Base-by-base conservation (phyloP, 75 land plant genomes). In the Ceratopteris richardii region DNA sequence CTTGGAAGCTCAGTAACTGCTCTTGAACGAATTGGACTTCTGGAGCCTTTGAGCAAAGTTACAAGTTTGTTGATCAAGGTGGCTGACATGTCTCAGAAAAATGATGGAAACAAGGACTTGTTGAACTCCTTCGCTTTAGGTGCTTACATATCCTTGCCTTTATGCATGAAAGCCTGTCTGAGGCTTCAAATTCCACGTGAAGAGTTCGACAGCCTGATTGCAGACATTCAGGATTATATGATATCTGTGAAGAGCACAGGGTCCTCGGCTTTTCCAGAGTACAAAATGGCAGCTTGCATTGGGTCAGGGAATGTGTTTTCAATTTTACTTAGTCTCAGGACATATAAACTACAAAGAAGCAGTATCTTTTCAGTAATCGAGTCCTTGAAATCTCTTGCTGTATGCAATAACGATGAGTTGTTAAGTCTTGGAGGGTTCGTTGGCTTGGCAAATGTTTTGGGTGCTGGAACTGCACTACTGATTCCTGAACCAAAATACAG, bases 1-100 rank as follows among this genome's bases (percentile, higher is more conserved):
- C 27, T 60, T 18, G 62, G 62, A 23, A 44, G 62, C 24, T 16
- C 62, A 16, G 47, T 42, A 33, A 60, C 26, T 60, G 62, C 48
- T 37, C 4, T 42, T 41, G 62, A 60, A 40, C 40, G 47, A 21
- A 25, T 27, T 42, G 28, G 42, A 12, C 43, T 18, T 21, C 44
- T 22, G 17, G 27, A 19, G 1, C 12, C 41, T 12, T 20, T 60
- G 16, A n/a, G 26, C 6, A 1, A 20, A 1, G 23, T 42, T 16
- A 42, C 62, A 1, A 44, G 43, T 11, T 27, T 60, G 17, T 18
- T 60, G 3, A 60, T 60, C 1, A 14, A 17, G 4, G 21, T 5
- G 21, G 14, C 17, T 14, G 4, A 4, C 21, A 46, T 2, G n/a
- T 46, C 48, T 46, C 21, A n/a, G 4, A 46, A 4, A 46, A n/a